Percentiles rank a stretch among this genome's conserved stretches.
These are phyloP conservation scores for Coleophoma crateriformis DNA, from an alignment of 2,329 filamentous ascomycete genomes.

Conservation along the genomic window DNA sequence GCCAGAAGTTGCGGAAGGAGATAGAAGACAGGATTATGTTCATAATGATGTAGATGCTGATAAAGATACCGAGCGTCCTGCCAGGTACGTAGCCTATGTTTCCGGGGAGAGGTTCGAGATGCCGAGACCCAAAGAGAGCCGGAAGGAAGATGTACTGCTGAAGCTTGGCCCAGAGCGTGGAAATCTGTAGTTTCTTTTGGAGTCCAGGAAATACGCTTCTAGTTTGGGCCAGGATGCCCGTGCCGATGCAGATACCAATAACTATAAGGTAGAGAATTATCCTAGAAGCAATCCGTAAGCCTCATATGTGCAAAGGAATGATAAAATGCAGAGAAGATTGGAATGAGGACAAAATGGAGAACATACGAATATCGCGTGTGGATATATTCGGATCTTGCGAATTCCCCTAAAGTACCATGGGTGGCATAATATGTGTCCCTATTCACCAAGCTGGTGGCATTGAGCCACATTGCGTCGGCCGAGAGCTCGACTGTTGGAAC, in stretches of 20 bases:
- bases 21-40: constrained; percentile 35
- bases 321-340: too few species aligned
- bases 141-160: constrained; percentile 29
- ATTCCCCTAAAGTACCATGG: too few species aligned
- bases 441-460: too few species aligned
- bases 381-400: too few species aligned
- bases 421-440: too few species aligned
- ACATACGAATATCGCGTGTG: too few species aligned
- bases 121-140: constrained; percentile 24
- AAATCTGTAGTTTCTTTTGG: constrained; percentile 4
- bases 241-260: constrained; percentile 13
- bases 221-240: constrained; percentile 13
- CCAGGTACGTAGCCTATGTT: constrained; percentile 30
- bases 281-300: constrained; percentile 2
- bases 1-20: not conserved
- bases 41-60: constrained; percentile 35
- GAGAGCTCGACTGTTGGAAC: too few species aligned
- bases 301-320: too few species aligned
- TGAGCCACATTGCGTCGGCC: too few species aligned
- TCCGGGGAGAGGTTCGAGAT: constrained; percentile 27
- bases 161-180: constrained; percentile 10
- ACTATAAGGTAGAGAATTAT: constrained; percentile 13
- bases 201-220: constrained; percentile 4
- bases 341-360: too few species aligned
- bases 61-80: constrained; percentile 29